phyloP scores from a whole-genome alignment of 805 yeast genomes.

The Cyberlindnera maclurae region DNA sequence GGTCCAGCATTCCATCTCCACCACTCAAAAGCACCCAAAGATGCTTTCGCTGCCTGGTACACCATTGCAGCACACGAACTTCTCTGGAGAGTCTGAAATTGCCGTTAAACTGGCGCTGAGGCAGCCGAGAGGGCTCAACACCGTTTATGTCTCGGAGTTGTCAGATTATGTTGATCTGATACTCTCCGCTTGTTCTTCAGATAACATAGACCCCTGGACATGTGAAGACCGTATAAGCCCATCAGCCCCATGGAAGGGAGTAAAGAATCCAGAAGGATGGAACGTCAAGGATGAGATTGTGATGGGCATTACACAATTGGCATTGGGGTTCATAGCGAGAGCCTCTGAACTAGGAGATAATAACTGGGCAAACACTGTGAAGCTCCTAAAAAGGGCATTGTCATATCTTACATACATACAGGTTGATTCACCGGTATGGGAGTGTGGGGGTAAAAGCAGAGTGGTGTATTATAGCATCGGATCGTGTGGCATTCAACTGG shows the following conservation, averaged over 20 bases:
- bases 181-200: not conserved
- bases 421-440: too few relatives aligned
- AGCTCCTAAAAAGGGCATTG: conserved; percentile 16
- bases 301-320: not conserved
- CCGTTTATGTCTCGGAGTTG: not conserved
- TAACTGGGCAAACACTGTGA: conserved; percentile 14
- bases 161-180: not conserved
- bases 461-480: not conserved
- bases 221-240: not conserved
- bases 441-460: too few relatives aligned
- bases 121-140: too few relatives aligned
- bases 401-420: not conserved
- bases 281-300: conserved; percentile 15
- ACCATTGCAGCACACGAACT: not conserved
- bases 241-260: conserved; percentile 13
- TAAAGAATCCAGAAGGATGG: conserved; percentile 12
- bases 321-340: not conserved
- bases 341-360: not conserved
- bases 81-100: too few relatives aligned
- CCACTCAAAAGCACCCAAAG: too few relatives aligned
- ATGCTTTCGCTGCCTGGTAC: not conserved
- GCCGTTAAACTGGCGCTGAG: too few relatives aligned
- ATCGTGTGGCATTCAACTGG: not conserved
- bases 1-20: too few relatives aligned
- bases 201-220: not conserved